phyloP scores from a whole-genome alignment of 2,329 filamentous ascomycete species.

The Penicillium sp. region DNA sequence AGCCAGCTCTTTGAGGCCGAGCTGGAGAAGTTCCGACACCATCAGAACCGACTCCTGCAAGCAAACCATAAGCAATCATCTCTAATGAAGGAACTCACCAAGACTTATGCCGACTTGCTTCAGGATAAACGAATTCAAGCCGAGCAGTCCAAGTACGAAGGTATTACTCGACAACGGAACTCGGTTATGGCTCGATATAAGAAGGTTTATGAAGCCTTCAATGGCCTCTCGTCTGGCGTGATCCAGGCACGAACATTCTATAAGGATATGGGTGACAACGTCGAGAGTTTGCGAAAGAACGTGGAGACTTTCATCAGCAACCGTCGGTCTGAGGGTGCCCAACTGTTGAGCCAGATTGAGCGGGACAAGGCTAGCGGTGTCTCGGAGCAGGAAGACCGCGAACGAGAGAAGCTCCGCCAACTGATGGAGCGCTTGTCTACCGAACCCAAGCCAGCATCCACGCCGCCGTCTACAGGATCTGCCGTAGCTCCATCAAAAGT shows the following conservation, averaged over 20 bases:
- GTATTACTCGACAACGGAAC: slow-evolving; percentile 76
- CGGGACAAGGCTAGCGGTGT: slow-evolving; percentile 64
- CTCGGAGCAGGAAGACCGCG: slow-evolving; percentile 67
- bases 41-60: slow-evolving; percentile 86
- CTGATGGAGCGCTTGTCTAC: slow-evolving; percentile 96
- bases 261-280: slow-evolving; percentile 89
- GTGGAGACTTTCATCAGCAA: slow-evolving; percentile 98
- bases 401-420: slow-evolving; percentile 78
- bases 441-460: slow-evolving; percentile 50
- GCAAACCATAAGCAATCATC: slow-evolving; percentile 94
- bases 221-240: slow-evolving; percentile 82
- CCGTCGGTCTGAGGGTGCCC: slow-evolving; percentile 81
- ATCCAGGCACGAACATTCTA: slow-evolving; percentile 91
- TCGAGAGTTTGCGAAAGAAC: slow-evolving; percentile 88
- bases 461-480: slow-evolving; percentile 41
- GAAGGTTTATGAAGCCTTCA: slow-evolving; percentile 85
- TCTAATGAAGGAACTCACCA: slow-evolving; percentile 90
- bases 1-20: slow-evolving; percentile 90
- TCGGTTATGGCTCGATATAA: slow-evolving; percentile 83
- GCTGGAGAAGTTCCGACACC: slow-evolving; percentile 92
- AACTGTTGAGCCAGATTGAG: slow-evolving; percentile 85
- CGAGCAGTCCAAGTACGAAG: slow-evolving; percentile 93
- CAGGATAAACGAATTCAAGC: slow-evolving; percentile 91
- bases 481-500: slow-evolving; percentile 46
- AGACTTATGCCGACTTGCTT: slow-evolving; percentile 78